Base-by-base conservation (phyloP, 257 asterid species). In the Solanum appendiculatum region DNA sequence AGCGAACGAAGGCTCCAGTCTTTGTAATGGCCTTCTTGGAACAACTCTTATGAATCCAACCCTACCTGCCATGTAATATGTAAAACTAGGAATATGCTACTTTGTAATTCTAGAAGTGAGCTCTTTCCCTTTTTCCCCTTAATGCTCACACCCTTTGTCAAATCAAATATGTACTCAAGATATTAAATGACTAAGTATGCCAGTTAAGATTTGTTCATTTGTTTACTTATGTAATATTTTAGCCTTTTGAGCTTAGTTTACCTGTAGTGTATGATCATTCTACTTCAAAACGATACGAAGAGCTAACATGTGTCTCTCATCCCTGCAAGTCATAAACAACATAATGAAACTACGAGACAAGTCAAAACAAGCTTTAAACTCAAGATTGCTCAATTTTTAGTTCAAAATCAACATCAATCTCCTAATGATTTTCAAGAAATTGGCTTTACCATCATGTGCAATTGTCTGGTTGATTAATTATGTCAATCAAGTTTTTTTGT, bases 21-120 rank as follows among this genome's bases (percentile, higher is more conserved):
- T 88, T 21, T 91, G 92, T 92, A 92, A 86, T 54, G 90, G 92
- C 16, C 84, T 87, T 12, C 84, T 87, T 7, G 88, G 88, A 70
- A 80, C 92, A 4, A 91, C 93, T 23, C 86, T 89, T 6, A 86
- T 86, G 92, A 90, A 91, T 82, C 95, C 97, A 20, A 87, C 92
- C 14, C 74, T 93, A 37, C 96, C 94, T 46, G 86, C 92, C 9
- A 91, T 93, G 84, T 93, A 85, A 85, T 25, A 20, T 21, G 58
- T 21, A 36, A 81, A 81, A 48, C 85, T 81, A 48, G 85, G 85
- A 29, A 29, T 18, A 81, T 46, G 40, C 74, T 75, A 73, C 73
- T 36, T n/a, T 81, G 34, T 18, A 31, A 86, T 70, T 84, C 74
- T 21, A 64, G 78, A 29, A 56, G 82, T 42, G 39, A 84, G 72